phyloP scores from a whole-genome alignment of 495 filamentous ascomycete genomes.

The Xylaria nigripes region DNA sequence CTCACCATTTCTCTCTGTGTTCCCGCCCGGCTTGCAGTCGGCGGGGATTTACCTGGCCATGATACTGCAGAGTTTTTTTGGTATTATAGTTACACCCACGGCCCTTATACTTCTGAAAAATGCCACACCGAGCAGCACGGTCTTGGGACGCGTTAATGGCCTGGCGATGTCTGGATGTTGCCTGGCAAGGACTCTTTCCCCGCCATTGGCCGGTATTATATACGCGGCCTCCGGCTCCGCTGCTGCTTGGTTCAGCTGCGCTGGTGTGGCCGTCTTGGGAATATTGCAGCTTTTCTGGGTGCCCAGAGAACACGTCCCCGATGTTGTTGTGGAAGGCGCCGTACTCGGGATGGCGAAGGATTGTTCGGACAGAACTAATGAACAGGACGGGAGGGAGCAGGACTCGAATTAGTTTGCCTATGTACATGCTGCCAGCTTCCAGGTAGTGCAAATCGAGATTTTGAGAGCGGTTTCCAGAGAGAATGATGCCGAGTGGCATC shows the following conservation, averaged over 20 bases:
- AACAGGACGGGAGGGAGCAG: neutral
- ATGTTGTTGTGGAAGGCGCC: conserved; percentile 5
- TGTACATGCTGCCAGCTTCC: neutral
- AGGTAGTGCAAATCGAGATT: neutral
- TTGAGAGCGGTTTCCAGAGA: neutral
- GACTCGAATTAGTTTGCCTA: neutral
- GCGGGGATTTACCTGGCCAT: conserved; percentile 56
- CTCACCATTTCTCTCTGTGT: conserved; percentile 54
- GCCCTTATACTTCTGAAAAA: conserved; percentile 66
- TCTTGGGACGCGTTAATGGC: conserved; percentile 64
- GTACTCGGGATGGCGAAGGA: neutral
- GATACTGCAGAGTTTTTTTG: conserved; percentile 56
- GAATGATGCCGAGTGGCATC: neutral
- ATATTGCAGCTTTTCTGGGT: conserved; percentile 57
- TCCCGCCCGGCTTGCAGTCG: conserved; percentile 44
- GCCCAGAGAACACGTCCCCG: conserved; percentile 20
- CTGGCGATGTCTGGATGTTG: conserved; percentile 61
- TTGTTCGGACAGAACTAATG: neutral
- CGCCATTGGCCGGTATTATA: conserved; percentile 56
- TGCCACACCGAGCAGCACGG: conserved; percentile 51
- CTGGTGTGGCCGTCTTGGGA: conserved; percentile 51
- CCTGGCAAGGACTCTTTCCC: conserved; percentile 57
- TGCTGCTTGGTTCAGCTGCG: conserved; percentile 62
- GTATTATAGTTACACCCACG: conserved; percentile 60
- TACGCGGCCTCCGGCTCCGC: conserved; percentile 55